Conservation (phyloP, 2,329 filamentous ascomycete genomes). For the Sarocladium oryzae region DNA sequence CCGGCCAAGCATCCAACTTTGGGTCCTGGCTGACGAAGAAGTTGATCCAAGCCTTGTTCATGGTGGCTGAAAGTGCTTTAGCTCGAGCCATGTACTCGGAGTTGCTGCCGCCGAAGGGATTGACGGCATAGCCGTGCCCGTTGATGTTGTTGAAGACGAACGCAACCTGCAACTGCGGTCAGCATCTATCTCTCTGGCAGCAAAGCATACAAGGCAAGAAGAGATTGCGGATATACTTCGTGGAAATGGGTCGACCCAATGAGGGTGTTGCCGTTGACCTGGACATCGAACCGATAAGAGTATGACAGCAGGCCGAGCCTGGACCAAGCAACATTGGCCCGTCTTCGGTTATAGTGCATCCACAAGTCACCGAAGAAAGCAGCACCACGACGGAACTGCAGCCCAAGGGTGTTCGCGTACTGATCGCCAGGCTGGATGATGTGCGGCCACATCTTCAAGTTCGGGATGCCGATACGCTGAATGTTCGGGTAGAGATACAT, state of each 20-base stretch:
- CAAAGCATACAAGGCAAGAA: too few relatives aligned
- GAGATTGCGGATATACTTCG: slow-evolving; percentile 13
- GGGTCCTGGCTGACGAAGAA: slow-evolving; percentile 14
- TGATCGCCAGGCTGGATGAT: slow-evolving; percentile 16
- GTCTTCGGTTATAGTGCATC: slow-evolving; percentile 16
- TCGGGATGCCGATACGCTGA: slow-evolving; percentile 24
- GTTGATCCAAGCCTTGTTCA: slow-evolving; percentile 20
- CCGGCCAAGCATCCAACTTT: slow-evolving; percentile 17
- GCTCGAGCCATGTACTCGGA: slow-evolving; percentile 15
- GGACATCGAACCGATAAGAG: slow-evolving; percentile 21
- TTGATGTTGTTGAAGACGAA: slow-evolving; percentile 30
- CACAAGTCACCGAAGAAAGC: slow-evolving; percentile 17
- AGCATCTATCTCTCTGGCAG: too few relatives aligned
- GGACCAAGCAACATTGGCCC: slow-evolving; percentile 17
- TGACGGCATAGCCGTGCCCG: slow-evolving; percentile 19
- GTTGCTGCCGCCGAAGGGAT: slow-evolving; percentile 18
- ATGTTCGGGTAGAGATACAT: slow-evolving; percentile 21
- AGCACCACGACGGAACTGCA: slow-evolving; percentile 19
- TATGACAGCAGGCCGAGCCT: slow-evolving; percentile 16
- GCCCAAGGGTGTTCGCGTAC: slow-evolving; percentile 14
- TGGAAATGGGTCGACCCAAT: slow-evolving; percentile 28
- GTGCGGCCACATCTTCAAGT: slow-evolving; percentile 20
- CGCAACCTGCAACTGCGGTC: slow-evolving; percentile 19
- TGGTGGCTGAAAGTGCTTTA: slow-evolving; percentile 15
- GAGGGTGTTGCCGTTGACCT: slow-evolving; percentile 15